These are phyloP conservation scores for Lentinula novae-zelandiae DNA, from an alignment of 1,284 basidiomycete genomes.

Conservation along the genomic window DNA sequence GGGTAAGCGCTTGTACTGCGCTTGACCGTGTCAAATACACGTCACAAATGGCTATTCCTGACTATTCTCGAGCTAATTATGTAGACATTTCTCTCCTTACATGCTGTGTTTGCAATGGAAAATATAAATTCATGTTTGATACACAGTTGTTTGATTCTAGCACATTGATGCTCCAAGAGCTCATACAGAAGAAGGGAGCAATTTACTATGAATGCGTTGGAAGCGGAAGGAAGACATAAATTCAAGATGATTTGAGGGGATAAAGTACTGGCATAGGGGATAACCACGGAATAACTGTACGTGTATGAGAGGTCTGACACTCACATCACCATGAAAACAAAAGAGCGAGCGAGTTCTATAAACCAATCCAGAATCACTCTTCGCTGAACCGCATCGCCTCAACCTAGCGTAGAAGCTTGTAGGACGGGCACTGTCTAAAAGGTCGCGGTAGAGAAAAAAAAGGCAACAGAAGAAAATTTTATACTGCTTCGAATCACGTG, in stretches of 20 bases:
- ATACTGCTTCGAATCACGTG: background rate
- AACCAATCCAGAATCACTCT: conserved; percentile 50
- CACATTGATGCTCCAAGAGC: too few species aligned
- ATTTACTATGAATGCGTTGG: too few species aligned
- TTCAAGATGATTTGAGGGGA: background rate
- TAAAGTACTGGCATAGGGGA: too few species aligned
- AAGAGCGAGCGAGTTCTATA: conserved; percentile 56
- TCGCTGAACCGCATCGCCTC: conserved; percentile 74
- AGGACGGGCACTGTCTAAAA: conserved; percentile 75
- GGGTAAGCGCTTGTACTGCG: background rate
- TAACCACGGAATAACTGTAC: conserved; percentile 25
- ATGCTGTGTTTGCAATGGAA: too few species aligned
- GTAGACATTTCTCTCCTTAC: background rate
- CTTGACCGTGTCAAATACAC: background rate
- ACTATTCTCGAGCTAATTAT: background rate
- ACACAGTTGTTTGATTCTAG: too few species aligned
- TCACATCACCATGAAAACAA: conserved; percentile 47
- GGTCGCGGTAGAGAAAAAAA: conserved; percentile 46
- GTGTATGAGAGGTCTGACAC: conserved; percentile 71
- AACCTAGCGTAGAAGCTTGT: conserved; percentile 38
- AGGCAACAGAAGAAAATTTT: background rate
- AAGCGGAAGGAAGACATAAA: too few species aligned
- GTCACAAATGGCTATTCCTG: background rate
- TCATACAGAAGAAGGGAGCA: too few species aligned
- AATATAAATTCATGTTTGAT: too few species aligned